Evolutionary conservation across 139 green algal genomes (phyloP).

Genomic region (Volvox africanus): DNA sequence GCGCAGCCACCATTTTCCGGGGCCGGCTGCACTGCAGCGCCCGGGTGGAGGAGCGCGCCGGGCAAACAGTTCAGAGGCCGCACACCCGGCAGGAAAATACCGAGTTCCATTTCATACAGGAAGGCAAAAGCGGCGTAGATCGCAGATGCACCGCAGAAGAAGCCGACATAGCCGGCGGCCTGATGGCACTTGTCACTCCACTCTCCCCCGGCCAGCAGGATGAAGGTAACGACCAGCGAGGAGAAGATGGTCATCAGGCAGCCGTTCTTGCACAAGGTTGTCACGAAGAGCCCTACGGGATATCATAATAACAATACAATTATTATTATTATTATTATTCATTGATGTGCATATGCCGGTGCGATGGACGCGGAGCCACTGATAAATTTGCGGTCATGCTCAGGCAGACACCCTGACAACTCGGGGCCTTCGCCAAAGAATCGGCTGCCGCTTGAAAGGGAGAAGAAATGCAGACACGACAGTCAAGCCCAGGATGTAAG

Average conservation of each 20-base stretch:
- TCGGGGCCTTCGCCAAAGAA: no score
- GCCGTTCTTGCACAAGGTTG: slow-evolving; percentile 66
- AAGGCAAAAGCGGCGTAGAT: slow-evolving; percentile 75
- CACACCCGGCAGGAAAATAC: slow-evolving; percentile 37
- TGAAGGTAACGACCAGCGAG: slow-evolving; percentile 72
- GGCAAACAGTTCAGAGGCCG: background rate
- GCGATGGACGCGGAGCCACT: no score
- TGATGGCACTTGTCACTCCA: slow-evolving; percentile 30
- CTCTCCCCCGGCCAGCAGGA: slow-evolving; percentile 67
- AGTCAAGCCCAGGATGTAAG: background rate
- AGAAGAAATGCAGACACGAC: background rate
- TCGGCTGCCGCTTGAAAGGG: no score
- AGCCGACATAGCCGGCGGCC: slow-evolving; percentile 73
- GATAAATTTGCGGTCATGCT: no score
- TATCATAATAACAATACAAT: no score
- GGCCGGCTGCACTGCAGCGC: background rate
- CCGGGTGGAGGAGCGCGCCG: background rate
- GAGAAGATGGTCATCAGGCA: slow-evolving; percentile 66
- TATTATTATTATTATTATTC: no score
- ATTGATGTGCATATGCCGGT: no score
- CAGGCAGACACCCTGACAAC: no score
- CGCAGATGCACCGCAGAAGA: slow-evolving; percentile 69
- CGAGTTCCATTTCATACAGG: slow-evolving; percentile 63
- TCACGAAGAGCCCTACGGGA: slow-evolving; percentile 61
- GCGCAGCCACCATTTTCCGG: background rate